phyloP scores from a whole-genome alignment of 176 grass and related monocot species.

The Ampelocalamus luodianensis region DNA sequence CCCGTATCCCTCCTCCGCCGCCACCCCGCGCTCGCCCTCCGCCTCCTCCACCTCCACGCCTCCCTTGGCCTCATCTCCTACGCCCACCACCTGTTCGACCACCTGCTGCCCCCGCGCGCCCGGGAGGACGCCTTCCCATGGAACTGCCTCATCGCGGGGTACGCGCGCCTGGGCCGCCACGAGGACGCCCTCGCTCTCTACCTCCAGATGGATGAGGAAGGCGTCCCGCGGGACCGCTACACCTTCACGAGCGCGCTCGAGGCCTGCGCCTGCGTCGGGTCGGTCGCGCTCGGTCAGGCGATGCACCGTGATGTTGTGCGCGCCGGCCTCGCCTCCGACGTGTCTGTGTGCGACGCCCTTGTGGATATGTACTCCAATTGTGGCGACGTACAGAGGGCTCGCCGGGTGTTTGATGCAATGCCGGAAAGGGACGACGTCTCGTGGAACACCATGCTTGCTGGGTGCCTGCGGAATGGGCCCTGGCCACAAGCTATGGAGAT shows the following conservation, averaged over 20 bases:
- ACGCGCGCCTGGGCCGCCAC: constrained; percentile 46
- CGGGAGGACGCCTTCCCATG: constrained; percentile 50
- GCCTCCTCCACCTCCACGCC: constrained; percentile 54
- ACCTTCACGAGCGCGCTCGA: constrained; percentile 57
- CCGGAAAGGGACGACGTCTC: constrained; percentile 43
- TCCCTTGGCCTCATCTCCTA: constrained; percentile 55
- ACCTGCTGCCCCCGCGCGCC: constrained; percentile 46
- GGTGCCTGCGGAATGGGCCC: constrained; percentile 50
- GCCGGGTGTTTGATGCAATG: constrained; percentile 54
- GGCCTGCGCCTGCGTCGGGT: constrained; percentile 56
- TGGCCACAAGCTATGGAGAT: constrained; percentile 34
- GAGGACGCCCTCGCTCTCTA: constrained; percentile 73
- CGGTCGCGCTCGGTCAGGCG: constrained; percentile 40
- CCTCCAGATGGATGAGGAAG: constrained; percentile 79
- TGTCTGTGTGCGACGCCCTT: constrained; percentile 54
- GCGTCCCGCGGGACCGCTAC: constrained; percentile 51
- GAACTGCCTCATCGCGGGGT: constrained; percentile 70
- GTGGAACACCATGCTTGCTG: constrained; percentile 63
- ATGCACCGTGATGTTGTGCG: constrained; percentile 62
- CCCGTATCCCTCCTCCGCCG: constrained; percentile 56
- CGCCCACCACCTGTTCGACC: constrained; percentile 75
- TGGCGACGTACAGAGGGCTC: constrained; percentile 55
- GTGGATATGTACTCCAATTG: constrained; percentile 63
- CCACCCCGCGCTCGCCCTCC: constrained; percentile 27
- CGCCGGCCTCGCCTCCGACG: constrained; percentile 50